These are phyloP conservation scores for Lentinula guzmanii DNA, from an alignment of 768 basidiomycete species.

Conservation along the genomic window DNA sequence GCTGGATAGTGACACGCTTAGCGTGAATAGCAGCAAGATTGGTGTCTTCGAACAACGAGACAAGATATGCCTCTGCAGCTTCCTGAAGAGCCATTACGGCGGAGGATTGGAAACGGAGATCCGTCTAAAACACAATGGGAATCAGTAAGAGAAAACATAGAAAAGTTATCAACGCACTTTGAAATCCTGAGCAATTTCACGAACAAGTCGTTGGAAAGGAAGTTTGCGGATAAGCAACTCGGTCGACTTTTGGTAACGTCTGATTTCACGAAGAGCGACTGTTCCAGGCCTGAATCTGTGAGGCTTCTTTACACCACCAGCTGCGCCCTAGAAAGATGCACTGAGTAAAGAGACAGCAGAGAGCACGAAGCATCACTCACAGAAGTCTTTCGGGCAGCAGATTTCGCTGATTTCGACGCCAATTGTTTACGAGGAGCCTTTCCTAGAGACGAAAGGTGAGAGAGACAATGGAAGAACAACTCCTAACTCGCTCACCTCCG, in stretches of 20 bases:
- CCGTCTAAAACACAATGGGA: constrained; percentile 39
- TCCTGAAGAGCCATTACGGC: constrained; percentile 86
- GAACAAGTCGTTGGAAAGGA: constrained; percentile 86
- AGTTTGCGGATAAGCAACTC: constrained; percentile 84
- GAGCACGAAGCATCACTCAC: constrained; percentile 23
- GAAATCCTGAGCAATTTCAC: constrained; percentile 90
- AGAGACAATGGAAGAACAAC: background rate
- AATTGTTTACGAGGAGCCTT: constrained; percentile 71
- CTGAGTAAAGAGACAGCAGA: background rate
- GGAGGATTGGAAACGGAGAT: constrained; percentile 86
- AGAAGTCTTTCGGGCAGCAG: constrained; percentile 52
- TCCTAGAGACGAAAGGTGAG: constrained; percentile 20
- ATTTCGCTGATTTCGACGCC: constrained; percentile 47
- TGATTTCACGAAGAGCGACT: constrained; percentile 85
- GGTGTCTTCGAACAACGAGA: constrained; percentile 75
- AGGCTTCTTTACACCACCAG: constrained; percentile 93
- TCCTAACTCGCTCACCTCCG: constrained; percentile 43
- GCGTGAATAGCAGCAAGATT: constrained; percentile 84
- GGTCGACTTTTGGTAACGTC: constrained; percentile 85
- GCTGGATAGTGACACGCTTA: constrained; percentile 81
- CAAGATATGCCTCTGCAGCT: constrained; percentile 78
- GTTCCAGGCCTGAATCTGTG: constrained; percentile 83
- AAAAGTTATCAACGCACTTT: constrained; percentile 43
- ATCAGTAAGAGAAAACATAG: constrained; percentile 5
- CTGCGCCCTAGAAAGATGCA: constrained; percentile 31